Percentiles rank a stretch among this genome's conserved stretches.
phyloP scores from a whole-genome alignment of 805 yeast genomes.

The Brettanomyces bruxellensis region DNA sequence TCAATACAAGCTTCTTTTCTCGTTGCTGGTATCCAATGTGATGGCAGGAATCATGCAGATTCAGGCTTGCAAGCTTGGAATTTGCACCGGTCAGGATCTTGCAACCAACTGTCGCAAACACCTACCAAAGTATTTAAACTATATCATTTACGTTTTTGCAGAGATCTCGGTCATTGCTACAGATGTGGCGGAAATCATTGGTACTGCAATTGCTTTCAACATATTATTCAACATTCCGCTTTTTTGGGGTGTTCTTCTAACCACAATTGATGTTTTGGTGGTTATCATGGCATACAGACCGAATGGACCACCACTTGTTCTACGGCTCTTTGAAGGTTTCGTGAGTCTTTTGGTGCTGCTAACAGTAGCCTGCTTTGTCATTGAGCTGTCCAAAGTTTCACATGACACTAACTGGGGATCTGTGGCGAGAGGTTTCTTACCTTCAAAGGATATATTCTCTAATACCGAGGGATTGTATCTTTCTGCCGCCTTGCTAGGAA shows the following conservation, averaged over 20 bases:
- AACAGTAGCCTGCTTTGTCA: slow-evolving; percentile 77
- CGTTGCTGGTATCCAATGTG: slow-evolving; percentile 69
- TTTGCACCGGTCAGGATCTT: slow-evolving; percentile 87
- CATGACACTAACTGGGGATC: slow-evolving; percentile 41
- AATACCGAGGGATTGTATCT: slow-evolving; percentile 64
- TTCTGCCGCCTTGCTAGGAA: slow-evolving; percentile 82
- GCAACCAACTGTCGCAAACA: slow-evolving; percentile 82
- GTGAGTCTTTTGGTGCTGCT: slow-evolving; percentile 71
- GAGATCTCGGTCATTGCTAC: slow-evolving; percentile 92
- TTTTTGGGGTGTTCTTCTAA: slow-evolving; percentile 72
- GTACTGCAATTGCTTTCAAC: slow-evolving; percentile 91
- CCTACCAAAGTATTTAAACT: slow-evolving; percentile 52
- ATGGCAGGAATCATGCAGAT: slow-evolving; percentile 84
- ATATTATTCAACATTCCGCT: slow-evolving; percentile 75
- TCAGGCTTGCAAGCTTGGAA: slow-evolving; percentile 80
- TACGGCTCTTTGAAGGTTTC: slow-evolving; percentile 72
- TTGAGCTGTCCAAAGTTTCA: slow-evolving; percentile 68
- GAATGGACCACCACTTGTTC: slow-evolving; percentile 65
- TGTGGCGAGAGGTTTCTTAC: slow-evolving; percentile 62
- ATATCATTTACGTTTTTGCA: slow-evolving; percentile 63
- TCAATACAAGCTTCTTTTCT: slow-evolving; percentile 68
- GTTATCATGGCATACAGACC: slow-evolving; percentile 86
- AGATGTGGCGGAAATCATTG: slow-evolving; percentile 94
- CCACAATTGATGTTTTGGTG: slow-evolving; percentile 77
- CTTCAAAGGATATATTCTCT: slow-evolving; percentile 35